Conservation (phyloP, 805 yeast genomes). For the Sugiyamaella boreocaroliniensis region DNA sequence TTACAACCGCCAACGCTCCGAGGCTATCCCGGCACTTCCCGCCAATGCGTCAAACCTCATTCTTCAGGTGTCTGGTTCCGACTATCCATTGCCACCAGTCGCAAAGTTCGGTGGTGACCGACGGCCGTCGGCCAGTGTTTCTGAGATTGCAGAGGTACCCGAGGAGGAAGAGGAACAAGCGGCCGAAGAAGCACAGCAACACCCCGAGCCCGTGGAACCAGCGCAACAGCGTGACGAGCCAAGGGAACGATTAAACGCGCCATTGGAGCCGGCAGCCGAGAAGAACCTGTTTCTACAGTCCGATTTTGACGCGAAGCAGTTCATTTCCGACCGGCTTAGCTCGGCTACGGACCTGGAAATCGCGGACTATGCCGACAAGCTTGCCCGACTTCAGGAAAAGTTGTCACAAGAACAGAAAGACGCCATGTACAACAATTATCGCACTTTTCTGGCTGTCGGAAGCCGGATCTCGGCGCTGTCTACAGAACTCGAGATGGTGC, state of each 20-base stretch:
- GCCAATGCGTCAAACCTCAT: slow-evolving; percentile 61
- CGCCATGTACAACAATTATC: slow-evolving; percentile 26
- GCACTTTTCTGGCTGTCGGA: slow-evolving; percentile 29
- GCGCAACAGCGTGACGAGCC: not conserved
- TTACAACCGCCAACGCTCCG: slow-evolving; percentile 72
- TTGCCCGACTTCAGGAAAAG: slow-evolving; percentile 41
- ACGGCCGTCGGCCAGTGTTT: not conserved
- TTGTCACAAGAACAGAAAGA: slow-evolving; percentile 37
- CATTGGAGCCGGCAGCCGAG: slow-evolving; percentile 64
- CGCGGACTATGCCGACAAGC: slow-evolving; percentile 56
- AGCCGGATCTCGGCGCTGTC: slow-evolving; percentile 59
- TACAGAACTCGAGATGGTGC: slow-evolving; percentile 53
- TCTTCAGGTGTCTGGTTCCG: slow-evolving; percentile 12
- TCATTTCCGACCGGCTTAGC: slow-evolving; percentile 45
- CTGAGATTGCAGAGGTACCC: not conserved
- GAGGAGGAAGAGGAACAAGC: not conserved
- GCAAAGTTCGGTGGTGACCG: not conserved
- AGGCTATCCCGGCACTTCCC: slow-evolving; percentile 74
- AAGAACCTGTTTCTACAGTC: slow-evolving; percentile 9
- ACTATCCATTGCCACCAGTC: slow-evolving; percentile 7
- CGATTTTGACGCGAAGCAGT: slow-evolving; percentile 42
- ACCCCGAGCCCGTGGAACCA: not conserved
- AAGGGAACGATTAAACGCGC: slow-evolving; percentile 36
- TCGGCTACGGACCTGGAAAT: slow-evolving; percentile 67
- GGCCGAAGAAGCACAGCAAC: not conserved